Evolutionary conservation across 176 grass and related monocot genomes (phyloP).

Genomic region (Elaeis guineensis): DNA sequence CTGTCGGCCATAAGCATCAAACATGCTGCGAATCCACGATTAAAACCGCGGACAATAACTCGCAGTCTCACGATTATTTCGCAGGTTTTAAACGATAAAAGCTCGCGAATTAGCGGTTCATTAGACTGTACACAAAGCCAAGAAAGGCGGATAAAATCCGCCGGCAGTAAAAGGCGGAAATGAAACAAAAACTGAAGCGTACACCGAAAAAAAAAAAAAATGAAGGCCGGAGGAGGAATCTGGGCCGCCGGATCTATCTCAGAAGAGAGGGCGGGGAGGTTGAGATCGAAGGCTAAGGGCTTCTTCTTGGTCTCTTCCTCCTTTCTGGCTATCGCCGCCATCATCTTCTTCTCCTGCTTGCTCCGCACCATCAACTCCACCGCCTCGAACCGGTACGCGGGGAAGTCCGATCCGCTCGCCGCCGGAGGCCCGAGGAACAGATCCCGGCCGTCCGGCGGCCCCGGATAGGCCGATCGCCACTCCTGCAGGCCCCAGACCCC

Average conservation of each 20-base stretch:
- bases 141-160: too few relatives aligned
- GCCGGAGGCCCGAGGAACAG: conserved; percentile 1
- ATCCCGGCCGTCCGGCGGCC: conserved; percentile 1
- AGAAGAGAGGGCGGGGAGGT: conserved; percentile 10
- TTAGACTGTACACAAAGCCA: too few relatives aligned
- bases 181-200: not conserved
- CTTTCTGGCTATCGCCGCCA: not conserved
- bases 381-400: conserved; percentile 3
- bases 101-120: too few relatives aligned
- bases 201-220: not conserved
- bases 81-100: too few relatives aligned
- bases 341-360: not conserved
- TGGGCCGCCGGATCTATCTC: not conserved
- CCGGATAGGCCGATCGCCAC: not conserved
- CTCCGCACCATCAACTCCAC: not conserved
- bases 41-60: too few relatives aligned
- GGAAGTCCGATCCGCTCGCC: conserved; percentile 3
- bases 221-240: not conserved
- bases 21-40: too few relatives aligned
- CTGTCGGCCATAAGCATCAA: too few relatives aligned
- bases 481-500: too few relatives aligned
- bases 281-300: conserved; percentile 6
- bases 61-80: too few relatives aligned
- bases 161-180: too few relatives aligned
- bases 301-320: not conserved